A percentile compares a stretch with the other conserved stretches of the same genome.
Evolutionary conservation across 1,284 basidiomycete species (phyloP).

Genomic region (Cronartium ribicola): DNA sequence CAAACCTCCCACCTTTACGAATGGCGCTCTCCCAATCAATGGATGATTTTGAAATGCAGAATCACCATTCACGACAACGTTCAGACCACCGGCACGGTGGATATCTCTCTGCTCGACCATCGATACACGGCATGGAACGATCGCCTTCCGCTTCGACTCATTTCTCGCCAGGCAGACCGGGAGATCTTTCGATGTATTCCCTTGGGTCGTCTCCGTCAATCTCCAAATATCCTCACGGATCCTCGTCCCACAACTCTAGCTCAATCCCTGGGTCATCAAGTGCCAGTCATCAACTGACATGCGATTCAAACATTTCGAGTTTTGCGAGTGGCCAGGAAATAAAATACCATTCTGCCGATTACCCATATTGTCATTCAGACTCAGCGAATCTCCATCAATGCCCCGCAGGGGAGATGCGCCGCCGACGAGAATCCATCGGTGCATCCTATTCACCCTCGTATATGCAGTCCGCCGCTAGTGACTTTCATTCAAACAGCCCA

Average conservation of each 20-base stretch:
- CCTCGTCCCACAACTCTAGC: not conserved
- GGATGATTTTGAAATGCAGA: not conserved
- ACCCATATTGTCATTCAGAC: not conserved
- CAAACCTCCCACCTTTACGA: slow-evolving; percentile 30
- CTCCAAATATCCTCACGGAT: not conserved
- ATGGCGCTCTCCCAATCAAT: slow-evolving; percentile 15
- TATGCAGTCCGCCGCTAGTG: too few species aligned
- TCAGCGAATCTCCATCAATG: not conserved
- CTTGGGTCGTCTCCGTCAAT: not conserved
- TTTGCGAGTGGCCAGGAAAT: not conserved
- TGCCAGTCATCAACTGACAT: not conserved
- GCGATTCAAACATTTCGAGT: not conserved
- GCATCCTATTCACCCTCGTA: not conserved
- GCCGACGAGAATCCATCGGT: not conserved
- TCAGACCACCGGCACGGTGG: not conserved
- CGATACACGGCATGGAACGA: not conserved
- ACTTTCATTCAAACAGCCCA: not conserved
- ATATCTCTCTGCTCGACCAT: not conserved
- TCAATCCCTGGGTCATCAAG: not conserved
- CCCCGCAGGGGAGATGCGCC: not conserved
- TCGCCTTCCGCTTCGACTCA: not conserved
- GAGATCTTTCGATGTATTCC: slow-evolving; percentile 36
- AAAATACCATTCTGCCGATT: not conserved
- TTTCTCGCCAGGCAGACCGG: not conserved
- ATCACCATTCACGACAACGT: not conserved